These are phyloP conservation scores for Verticillium albo-atrum DNA, from an alignment of 2,329 filamentous ascomycete genomes.

Conservation along the genomic window DNA sequence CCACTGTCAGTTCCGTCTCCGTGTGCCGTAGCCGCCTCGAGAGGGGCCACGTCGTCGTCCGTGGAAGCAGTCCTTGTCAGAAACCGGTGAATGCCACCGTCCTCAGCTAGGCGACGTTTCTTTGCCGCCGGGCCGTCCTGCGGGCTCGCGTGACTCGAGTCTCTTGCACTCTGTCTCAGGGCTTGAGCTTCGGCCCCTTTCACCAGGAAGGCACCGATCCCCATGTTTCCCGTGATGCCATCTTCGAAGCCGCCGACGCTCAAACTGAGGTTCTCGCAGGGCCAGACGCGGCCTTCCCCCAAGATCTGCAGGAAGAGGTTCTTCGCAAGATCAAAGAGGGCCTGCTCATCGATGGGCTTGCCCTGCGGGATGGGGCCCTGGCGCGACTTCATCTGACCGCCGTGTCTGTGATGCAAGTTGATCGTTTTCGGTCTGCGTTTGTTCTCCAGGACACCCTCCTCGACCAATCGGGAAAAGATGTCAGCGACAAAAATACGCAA, in stretches of 20 bases:
- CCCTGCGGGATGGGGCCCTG: constrained; percentile 74
- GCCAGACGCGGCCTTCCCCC: constrained; percentile 77
- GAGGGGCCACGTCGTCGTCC: constrained; percentile 18
- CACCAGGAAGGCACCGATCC: constrained; percentile 82
- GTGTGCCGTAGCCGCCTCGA: constrained; percentile 11
- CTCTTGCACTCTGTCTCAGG: constrained; percentile 33
- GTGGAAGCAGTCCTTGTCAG: constrained; percentile 39
- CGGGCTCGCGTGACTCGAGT: constrained; percentile 7
- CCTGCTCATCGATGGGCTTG: constrained; percentile 64
- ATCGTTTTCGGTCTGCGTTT: constrained; percentile 82
- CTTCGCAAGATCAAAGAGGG: constrained; percentile 72
- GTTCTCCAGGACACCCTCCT: constrained; percentile 86
- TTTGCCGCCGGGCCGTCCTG: constrained; percentile 20
- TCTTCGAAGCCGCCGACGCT: constrained; percentile 93
- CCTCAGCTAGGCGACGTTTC: constrained; percentile 27
- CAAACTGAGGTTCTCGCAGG: constrained; percentile 84
- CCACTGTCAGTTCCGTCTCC: background rate
- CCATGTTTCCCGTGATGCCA: constrained; percentile 75
- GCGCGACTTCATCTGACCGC: constrained; percentile 68
- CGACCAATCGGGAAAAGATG: constrained; percentile 82
- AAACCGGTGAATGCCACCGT: constrained; percentile 54
- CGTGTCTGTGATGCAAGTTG: constrained; percentile 76
- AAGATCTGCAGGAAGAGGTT: constrained; percentile 73
- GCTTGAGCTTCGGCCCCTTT: constrained; percentile 63
- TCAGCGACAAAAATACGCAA: constrained; percentile 87